phyloP scores from a whole-genome alignment of 805 yeast genomes.

The Starmerella geochares region DNA sequence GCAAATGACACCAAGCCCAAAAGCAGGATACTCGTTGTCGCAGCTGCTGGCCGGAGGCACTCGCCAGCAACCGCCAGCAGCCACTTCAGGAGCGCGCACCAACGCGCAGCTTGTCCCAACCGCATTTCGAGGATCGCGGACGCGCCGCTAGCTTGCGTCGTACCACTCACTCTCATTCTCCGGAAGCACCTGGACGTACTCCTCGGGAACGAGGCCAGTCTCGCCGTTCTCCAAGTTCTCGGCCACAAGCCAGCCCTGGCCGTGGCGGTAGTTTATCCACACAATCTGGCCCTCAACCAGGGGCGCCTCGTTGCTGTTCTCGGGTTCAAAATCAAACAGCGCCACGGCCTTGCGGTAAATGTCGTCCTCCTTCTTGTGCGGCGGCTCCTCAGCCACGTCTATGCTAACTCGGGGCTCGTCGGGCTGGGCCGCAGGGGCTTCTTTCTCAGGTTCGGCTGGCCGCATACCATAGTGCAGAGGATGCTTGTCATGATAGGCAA shows the following conservation, averaged over 20 bases:
- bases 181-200: slow-evolving; percentile 56
- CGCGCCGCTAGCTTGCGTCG: slow-evolving; percentile 13
- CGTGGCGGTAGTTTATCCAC: slow-evolving; percentile 82
- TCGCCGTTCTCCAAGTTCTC: slow-evolving; percentile 61
- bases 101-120: too few species aligned
- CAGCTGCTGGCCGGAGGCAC: too few species aligned
- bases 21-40: too few species aligned
- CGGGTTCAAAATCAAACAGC: slow-evolving; percentile 79
- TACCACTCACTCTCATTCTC: slow-evolving; percentile 24
- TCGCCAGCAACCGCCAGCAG: too few species aligned
- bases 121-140: too few species aligned
- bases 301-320: slow-evolving; percentile 83
- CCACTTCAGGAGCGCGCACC: too few species aligned
- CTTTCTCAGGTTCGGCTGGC: slow-evolving; percentile 3
- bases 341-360: slow-evolving; percentile 68
- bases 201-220: slow-evolving; percentile 92
- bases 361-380: slow-evolving; percentile 29
- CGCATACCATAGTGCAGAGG: slow-evolving; percentile 59
- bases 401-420: neutral
- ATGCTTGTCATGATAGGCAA: slow-evolving; percentile 61
- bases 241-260: slow-evolving; percentile 98
- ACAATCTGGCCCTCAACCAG: slow-evolving; percentile 71
- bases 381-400: slow-evolving; percentile 28
- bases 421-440: neutral
- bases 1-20: too few species aligned